Evolutionary conservation across 352 stramenopile genomes (phyloP).

Genomic region (Phytophthora idaei): DNA sequence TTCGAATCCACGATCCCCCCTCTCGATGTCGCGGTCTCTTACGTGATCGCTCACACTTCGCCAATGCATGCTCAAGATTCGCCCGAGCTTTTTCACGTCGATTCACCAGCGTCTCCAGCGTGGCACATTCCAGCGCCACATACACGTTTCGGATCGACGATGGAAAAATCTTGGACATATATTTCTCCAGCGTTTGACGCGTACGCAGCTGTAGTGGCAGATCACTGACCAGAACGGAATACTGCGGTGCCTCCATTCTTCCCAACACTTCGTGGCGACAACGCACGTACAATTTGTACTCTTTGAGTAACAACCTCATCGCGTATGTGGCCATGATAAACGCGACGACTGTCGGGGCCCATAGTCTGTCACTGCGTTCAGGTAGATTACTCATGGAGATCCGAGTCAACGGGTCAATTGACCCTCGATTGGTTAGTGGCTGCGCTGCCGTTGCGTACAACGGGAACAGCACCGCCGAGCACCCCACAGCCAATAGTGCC

Average conservation of each 20-base stretch:
- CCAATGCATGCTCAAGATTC: conserved; percentile 60
- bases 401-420: conserved; percentile 57
- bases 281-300: conserved; percentile 70
- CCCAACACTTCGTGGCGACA: conserved; percentile 67
- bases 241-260: conserved; percentile 62
- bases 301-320: conserved; percentile 59
- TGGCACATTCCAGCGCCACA: conserved; percentile 69
- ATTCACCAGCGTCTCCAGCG: conserved; percentile 56
- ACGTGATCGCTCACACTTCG: conserved; percentile 45
- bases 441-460: conserved; percentile 64
- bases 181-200: conserved; percentile 64
- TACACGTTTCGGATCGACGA: conserved; percentile 64
- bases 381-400: conserved; percentile 84
- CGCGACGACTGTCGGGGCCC: conserved; percentile 59
- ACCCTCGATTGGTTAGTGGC: conserved; percentile 17
- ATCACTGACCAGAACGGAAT: conserved; percentile 79
- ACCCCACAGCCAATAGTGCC: conserved; percentile 58
- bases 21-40: conserved; percentile 56
- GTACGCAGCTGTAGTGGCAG: conserved; percentile 65
- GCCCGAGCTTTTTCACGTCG: conserved; percentile 56
- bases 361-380: conserved; percentile 56
- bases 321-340: conserved; percentile 61
- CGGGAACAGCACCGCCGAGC: conserved; percentile 68
- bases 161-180: conserved; percentile 78
- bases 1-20: conserved; percentile 45